Evolutionary conservation across 495 filamentous ascomycete genomes (phyloP).

Genomic region (Penicillium lagena): DNA sequence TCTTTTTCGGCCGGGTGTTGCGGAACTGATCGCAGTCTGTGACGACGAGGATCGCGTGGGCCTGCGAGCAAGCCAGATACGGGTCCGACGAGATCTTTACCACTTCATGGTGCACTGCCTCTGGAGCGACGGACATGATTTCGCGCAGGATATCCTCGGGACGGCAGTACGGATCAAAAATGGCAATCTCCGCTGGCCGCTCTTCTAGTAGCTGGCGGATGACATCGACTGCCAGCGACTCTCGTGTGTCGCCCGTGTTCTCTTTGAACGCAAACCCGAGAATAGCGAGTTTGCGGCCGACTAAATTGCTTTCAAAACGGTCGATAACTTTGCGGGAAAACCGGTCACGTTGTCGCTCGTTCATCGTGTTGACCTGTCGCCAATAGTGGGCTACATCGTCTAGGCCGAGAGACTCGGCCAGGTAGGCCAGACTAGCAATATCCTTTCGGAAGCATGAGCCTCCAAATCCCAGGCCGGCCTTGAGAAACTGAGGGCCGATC

Average conservation of each 20-base stretch:
- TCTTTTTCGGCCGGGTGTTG: conserved; percentile 4
- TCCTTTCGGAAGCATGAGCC: conserved; percentile 83
- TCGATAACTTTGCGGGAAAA: conserved; percentile 58
- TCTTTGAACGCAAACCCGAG: conserved; percentile 83
- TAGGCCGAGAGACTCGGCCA: conserved; percentile 63
- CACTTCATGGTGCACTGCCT: not conserved
- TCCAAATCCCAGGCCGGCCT: conserved; percentile 73
- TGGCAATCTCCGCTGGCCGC: conserved; percentile 54
- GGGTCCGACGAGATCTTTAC: conserved; percentile 28
- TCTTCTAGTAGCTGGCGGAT: conserved; percentile 60
- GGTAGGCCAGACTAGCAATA: conserved; percentile 67
- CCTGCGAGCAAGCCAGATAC: conserved; percentile 33
- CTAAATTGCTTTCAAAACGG: conserved; percentile 62
- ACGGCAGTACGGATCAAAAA: conserved; percentile 68
- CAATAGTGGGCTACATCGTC: conserved; percentile 74
- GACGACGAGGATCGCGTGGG: conserved; percentile 28
- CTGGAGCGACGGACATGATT: conserved; percentile 13
- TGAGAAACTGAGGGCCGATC: conserved; percentile 69
- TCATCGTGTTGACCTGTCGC: conserved; percentile 65
- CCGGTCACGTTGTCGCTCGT: conserved; percentile 67
- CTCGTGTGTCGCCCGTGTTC: conserved; percentile 70
- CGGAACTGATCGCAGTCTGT: conserved; percentile 33
- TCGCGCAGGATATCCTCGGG: conserved; percentile 37
- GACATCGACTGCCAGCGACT: conserved; percentile 63
- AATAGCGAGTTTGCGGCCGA: conserved; percentile 65